Conservation (phyloP, 352 stramenopile genomes). For the Blastocystis sp. region DNA sequence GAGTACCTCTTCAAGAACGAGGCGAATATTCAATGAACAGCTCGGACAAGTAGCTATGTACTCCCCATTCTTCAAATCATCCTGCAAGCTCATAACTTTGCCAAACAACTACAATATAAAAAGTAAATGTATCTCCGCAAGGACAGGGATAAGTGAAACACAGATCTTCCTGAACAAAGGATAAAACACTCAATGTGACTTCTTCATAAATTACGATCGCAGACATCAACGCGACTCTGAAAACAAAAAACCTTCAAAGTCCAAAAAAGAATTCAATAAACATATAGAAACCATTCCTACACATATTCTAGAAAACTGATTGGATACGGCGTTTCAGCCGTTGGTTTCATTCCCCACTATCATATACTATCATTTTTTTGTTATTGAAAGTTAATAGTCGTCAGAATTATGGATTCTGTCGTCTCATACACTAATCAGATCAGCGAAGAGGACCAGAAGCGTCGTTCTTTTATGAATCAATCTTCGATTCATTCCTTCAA, state of each 20-base stretch:
- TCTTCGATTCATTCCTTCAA: constrained; percentile 57
- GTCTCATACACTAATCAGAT: background rate
- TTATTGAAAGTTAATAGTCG: background rate
- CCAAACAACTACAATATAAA: constrained; percentile 31
- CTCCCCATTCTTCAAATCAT: constrained; percentile 45
- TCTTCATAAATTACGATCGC: constrained; percentile 57
- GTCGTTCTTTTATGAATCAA: constrained; percentile 45
- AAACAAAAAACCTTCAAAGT: background rate
- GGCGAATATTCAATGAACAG: constrained; percentile 43
- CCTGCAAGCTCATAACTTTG: background rate
- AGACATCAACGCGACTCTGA: background rate
- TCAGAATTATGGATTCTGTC: background rate
- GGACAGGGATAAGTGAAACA: constrained; percentile 55
- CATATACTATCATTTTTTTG: background rate
- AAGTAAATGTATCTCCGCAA: constrained; percentile 56
- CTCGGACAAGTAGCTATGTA: constrained; percentile 44
- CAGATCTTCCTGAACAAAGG: constrained; percentile 1
- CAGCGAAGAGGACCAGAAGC: constrained; percentile 26
- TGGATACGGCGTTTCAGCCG: background rate
- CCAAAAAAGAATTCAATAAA: background rate
- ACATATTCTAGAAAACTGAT: background rate
- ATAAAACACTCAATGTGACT: background rate
- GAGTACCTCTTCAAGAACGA: constrained; percentile 16
- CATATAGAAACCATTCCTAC: background rate
- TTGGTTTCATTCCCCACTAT: background rate